Conservation (phyloP, 2,329 filamentous ascomycete species). For the Cladosporium sp. region DNA sequence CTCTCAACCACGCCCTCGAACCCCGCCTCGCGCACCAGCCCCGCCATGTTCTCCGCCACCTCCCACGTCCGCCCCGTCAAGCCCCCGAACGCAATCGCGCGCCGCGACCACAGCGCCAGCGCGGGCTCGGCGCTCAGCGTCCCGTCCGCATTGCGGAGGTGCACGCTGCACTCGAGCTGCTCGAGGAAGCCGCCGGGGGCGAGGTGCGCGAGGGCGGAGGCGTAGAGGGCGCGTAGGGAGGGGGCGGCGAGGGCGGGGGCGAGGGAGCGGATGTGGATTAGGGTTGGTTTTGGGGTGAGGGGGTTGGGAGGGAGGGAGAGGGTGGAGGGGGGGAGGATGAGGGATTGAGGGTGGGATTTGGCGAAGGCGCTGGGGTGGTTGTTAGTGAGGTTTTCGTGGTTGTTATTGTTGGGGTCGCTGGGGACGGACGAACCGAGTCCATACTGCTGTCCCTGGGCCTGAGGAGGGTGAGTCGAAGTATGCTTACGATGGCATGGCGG, state of each 20-base stretch:
- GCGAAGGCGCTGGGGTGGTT: neutral
- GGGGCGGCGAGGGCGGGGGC: neutral
- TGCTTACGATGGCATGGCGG: neutral
- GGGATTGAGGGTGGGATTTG: neutral
- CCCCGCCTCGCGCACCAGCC: neutral
- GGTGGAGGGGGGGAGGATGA: neutral
- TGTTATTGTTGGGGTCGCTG: conserved; percentile 24
- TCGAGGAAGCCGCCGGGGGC: conserved; percentile 39
- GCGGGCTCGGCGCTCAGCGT: conserved; percentile 20
- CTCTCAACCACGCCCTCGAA: neutral
- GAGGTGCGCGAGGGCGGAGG: conserved; percentile 26
- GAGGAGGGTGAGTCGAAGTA: neutral
- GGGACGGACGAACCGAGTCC: conserved; percentile 20
- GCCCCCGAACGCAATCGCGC: conserved; percentile 12
- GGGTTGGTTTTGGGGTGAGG: neutral
- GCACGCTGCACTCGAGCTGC: conserved; percentile 34
- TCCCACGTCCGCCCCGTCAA: neutral
- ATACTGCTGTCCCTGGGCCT: conserved; percentile 42
- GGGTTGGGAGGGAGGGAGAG: neutral
- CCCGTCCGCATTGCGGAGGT: conserved; percentile 25
- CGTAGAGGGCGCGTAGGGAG: conserved; percentile 29
- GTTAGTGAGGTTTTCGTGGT: neutral
- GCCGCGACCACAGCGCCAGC: conserved; percentile 23
- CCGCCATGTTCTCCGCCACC: neutral
- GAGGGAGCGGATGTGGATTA: neutral